Percentiles rank a stretch among this genome's conserved stretches.
These are phyloP conservation scores for Phalaenopsis hybrid DNA, from an alignment of 116 monocot genomes.

Conservation along the genomic window DNA sequence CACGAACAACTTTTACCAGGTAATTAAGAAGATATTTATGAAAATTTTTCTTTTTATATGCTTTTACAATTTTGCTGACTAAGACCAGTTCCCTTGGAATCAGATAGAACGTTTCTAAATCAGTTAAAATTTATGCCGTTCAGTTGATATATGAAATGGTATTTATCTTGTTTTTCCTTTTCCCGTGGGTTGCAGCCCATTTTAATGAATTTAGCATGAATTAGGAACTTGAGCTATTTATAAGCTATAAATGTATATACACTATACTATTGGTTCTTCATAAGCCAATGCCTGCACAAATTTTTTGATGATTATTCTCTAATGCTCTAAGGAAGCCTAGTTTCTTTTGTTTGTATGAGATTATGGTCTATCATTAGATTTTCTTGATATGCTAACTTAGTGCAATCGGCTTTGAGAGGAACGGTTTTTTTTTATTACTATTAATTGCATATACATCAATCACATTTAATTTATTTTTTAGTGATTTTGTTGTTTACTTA, in stretches of 20 bases:
- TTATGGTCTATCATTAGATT: not conserved
- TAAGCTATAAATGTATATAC: not conserved
- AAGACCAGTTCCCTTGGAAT: not conserved
- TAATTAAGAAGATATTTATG: conserved; percentile 23
- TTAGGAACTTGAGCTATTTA: not conserved
- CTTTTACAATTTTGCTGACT: not conserved
- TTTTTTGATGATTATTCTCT: not conserved
- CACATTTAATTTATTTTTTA: not conserved
- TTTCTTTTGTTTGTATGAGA: not conserved
- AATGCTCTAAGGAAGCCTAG: not conserved
- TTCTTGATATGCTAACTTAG: not conserved
- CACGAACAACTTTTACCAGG: conserved; percentile 68
- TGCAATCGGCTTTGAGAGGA: not conserved
- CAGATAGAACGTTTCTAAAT: not conserved
- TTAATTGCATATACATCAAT: not conserved
- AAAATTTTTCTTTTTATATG: not conserved
- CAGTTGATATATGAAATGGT: not conserved
- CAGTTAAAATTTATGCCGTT: not conserved
- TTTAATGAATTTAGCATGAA: not conserved
- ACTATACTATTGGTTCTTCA: not conserved
- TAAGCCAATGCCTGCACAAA: not conserved
- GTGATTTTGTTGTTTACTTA: not conserved
- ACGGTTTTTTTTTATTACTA: not conserved
- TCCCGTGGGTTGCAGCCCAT: not conserved
- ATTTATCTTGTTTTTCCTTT: not conserved